Base-by-base conservation (phyloP, 345 rosid genomes). In the Jatropha curcas region DNA sequence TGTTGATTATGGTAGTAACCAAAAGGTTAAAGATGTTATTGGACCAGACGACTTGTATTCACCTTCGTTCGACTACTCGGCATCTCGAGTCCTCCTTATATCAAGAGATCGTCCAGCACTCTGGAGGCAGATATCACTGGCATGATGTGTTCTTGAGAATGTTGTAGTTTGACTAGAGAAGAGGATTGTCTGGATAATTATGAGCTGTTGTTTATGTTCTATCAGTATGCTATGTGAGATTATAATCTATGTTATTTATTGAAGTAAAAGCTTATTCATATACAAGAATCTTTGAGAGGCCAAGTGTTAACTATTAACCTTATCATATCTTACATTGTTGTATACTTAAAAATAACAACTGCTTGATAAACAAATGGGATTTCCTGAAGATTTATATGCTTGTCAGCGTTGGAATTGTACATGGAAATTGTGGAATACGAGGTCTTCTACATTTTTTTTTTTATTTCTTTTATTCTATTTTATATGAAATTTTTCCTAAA, bases 71-170 rank as follows among this genome's bases (percentile, higher is more conserved):
- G 99, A 95, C 77, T 90, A 88, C 80, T 59, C 81, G 45, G 68
- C 85, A 31, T 87, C 88, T 31, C 90, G 97, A 10, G 88, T 85
- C 39, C 95, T 96, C 65, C 86, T 96, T 13, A 87, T 96, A 79
- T 93, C 99, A 16, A 84, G 97, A 82, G 98, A 93, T 77, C 96
- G 98, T 16, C 98, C 98, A 0, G 99, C 99, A 31, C 30, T 78
- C 12, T 93, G 94, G 91, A 88, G 80, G 76, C 81, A 79, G 79
- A 71, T 96, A 61, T 39, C 76, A 45, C 86, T 83, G 88, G 76
- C 56, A 75, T 63, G 59, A 57, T 41, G 34, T 25, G 11, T 60
- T 53, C 37, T 60, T 70, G 57, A 28, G 43, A 33, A 25, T 57
- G 48, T 31, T 60, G 50, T 61, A 73, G 58, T 57, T 45, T 53